Evolutionary conservation across 768 basidiomycete genomes (phyloP).

Genomic region (Amanita subjunquillea): DNA sequence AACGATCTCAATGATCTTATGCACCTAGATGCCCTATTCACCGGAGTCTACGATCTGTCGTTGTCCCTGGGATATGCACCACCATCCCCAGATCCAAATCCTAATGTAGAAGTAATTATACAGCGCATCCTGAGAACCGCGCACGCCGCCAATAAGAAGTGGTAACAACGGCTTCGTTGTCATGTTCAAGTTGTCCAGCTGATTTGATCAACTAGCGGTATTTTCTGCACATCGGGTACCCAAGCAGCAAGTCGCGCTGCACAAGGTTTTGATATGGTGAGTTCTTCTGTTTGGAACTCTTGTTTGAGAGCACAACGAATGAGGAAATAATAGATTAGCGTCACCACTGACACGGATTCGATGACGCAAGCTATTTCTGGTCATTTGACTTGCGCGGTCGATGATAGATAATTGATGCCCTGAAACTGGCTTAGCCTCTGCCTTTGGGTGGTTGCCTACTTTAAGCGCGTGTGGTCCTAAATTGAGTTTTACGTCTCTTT

Average conservation of each 20-base stretch:
- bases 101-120: constrained; percentile 50
- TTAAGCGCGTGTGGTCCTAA: too few species aligned
- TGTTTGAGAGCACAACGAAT: neutral
- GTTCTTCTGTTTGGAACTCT: constrained; percentile 3
- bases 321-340: constrained; percentile 32
- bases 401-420: neutral
- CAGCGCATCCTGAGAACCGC: constrained; percentile 38
- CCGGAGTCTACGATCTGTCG: constrained; percentile 64
- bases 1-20: constrained; percentile 12
- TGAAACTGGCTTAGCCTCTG: too few species aligned
- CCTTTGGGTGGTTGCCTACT: too few species aligned
- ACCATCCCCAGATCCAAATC: constrained; percentile 51
- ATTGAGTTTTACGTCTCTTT: too few species aligned
- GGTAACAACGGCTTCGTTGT: constrained; percentile 24
- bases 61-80: constrained; percentile 48
- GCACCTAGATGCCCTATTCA: constrained; percentile 24
- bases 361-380: constrained; percentile 25
- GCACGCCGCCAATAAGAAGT: constrained; percentile 53
- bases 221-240: constrained; percentile 35
- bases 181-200: too few species aligned
- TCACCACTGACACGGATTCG: constrained; percentile 32
- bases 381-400: constrained; percentile 15
- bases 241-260: constrained; percentile 32
- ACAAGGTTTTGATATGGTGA: constrained; percentile 44
- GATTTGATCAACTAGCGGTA: constrained; percentile 22